These are phyloP conservation scores for Saccharomyces jurei DNA, from an alignment of 805 yeast genomes.

Conservation along the genomic window DNA sequence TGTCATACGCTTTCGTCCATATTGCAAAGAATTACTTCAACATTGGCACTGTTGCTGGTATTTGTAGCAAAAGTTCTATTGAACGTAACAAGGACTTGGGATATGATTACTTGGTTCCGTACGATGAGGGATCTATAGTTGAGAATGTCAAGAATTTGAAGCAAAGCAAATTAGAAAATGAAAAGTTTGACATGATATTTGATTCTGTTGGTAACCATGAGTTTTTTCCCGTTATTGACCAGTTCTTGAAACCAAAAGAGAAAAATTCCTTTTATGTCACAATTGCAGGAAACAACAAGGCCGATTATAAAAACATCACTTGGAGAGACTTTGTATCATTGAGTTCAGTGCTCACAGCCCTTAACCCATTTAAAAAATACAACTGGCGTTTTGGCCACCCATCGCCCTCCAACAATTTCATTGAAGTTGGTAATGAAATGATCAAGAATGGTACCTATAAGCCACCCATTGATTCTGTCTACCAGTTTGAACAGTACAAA, in stretches of 20 bases:
- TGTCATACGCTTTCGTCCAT: constrained; percentile 51
- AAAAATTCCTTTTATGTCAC: constrained; percentile 45
- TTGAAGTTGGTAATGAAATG: constrained; percentile 20
- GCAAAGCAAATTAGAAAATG: constrained; percentile 24
- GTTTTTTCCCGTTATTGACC: constrained; percentile 36
- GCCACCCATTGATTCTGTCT: constrained; percentile 47
- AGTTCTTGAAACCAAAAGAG: constrained; percentile 38
- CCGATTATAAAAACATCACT: constrained; percentile 16
- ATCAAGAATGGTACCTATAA: constrained; percentile 28
- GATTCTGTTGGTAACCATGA: constrained; percentile 59
- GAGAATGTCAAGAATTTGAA: constrained; percentile 31
- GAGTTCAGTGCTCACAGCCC: constrained; percentile 9
- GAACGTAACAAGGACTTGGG: constrained; percentile 43
- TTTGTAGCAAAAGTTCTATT: constrained; percentile 45
- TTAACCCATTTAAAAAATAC: constrained; percentile 24
- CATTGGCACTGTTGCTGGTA: constrained; percentile 46
- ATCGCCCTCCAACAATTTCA: constrained; percentile 4
- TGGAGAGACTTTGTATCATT: constrained; percentile 3
- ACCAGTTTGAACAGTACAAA: constrained; percentile 40
- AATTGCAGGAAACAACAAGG: constrained; percentile 48
- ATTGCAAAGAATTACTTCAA: constrained; percentile 43
- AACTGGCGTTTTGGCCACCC: constrained; percentile 23
- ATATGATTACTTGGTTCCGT: constrained; percentile 51
- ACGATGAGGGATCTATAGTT: constrained; percentile 36
- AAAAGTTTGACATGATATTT: constrained; percentile 50